Base-by-base conservation (phyloP, 257 asterid species). In the Leonotis leonurus region DNA sequence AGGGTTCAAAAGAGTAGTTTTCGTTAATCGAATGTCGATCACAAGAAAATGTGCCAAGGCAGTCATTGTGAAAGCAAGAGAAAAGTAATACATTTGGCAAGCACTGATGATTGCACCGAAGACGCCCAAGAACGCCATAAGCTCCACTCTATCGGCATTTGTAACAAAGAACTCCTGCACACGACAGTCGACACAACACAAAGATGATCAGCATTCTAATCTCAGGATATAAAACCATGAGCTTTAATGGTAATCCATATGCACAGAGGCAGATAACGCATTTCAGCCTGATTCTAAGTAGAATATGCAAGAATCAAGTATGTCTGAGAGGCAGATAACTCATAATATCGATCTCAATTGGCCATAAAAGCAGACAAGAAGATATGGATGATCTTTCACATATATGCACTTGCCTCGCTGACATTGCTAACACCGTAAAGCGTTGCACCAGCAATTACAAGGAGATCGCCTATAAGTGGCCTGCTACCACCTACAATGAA, bases 51-150 rank as follows among this genome's bases (percentile, higher is more conserved):
- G n/a, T n/a, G n/a, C n/a, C n/a, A 46, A 62, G 8, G 37, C 32
- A 54, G 6, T 27, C 21, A 8, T 24, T 21, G 14, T 48, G 20
- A 39, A 16, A 32, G 37, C 17, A 24, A 10, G 70, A 22, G 69
- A 51, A 43, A 24, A 78, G 73, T 80, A 80, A 85, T 88, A 90
- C 98, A 90, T 90, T 80, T 90, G 98, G 68, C 73, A 62, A 70
- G 85, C 95, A 75, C 98, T 90, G 76, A 82, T 32, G 50, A 90
- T 82, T 67, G 96, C 98, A 60, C 98, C 98, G 80, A 88, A 90
- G 12, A 82, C 45, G 44, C 98, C 98, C 85, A 90, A 78, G 78
- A 88, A 82, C 53, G 94, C 93, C 98, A 90, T 82, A 55, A 90
- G 95, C 69, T 90, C 98, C 60, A 86, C 68, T 72, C 85, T 78